Base-by-base conservation (phyloP, 2,329 filamentous ascomycete species). In the Aspergillus persii region DNA sequence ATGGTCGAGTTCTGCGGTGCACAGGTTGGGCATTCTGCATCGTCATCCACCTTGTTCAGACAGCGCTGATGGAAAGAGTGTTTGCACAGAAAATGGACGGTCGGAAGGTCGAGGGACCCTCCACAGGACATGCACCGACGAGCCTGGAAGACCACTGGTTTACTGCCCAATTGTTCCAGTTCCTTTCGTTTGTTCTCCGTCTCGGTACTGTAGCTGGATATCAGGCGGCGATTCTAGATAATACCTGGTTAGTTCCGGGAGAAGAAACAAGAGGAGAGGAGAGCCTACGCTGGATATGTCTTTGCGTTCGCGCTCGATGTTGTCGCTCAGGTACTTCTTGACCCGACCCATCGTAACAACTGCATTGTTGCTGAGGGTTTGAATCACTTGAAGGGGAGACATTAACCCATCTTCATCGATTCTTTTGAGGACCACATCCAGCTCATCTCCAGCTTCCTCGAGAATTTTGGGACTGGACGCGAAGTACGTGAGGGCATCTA, bases 341-440 rank as follows among this genome's bases (percentile, higher is more conserved):
- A 99, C 89, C 84, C 98, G 92, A 53, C 94, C 95, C 91, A 99
- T 97, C 0, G 92, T 98, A 0, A 96, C 94, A 2, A 97, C 91
- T 5, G 88, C 85, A 66, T 89, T 90, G 54, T 84, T 84, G 61
- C 85, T 88, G 12, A 99, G 84, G 0, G 93, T 95, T 75, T 99
- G 94, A 15, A 99, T 95, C 33, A 99, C 95, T 74, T 99, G 95
- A 3, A 99, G 80, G 0, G 95, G 95, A 0, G 95, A 94, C 91
- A 99, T 95, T 41, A 99, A 84, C 0, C 91, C 89, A 68, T 96
- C 92, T 62, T 89, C 84, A 71, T 97, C 91, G 66, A 99, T 98
- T 69, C 91, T 92, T 64, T 86, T 84, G 9, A 99, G 82, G 1
- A 99, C 89, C 0, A 80, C 81, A 57, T 92, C 85, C 8, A 99